Percentiles rank a stretch among this genome's conserved stretches.
Evolutionary conservation across 2,329 filamentous ascomycete genomes (phyloP).

Genomic region (Fusarium drepaniforme): DNA sequence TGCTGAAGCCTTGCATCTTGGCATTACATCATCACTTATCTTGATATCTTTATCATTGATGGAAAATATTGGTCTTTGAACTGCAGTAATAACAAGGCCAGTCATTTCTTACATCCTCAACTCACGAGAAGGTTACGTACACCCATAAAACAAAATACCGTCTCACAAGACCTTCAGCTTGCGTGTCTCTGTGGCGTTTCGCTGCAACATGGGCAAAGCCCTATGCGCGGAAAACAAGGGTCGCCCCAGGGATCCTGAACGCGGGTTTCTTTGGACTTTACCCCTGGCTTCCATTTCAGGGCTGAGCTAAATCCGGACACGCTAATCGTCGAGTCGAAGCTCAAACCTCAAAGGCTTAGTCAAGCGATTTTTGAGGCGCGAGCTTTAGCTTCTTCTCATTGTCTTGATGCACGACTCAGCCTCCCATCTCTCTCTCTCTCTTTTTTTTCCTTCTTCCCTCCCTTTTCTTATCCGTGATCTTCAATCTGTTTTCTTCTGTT

Average conservation of each 20-base stretch:
- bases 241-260: constrained; percentile 1
- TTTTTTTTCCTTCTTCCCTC: not conserved
- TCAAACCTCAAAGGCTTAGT: constrained; percentile 22
- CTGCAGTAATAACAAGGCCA: not conserved
- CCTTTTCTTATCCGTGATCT: not conserved
- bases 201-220: not conserved
- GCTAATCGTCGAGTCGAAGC: constrained; percentile 8
- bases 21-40: not conserved
- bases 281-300: not conserved
- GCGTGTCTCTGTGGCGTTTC: not conserved
- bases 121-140: not conserved
- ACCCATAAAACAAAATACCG: not conserved
- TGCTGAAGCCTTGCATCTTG: not conserved
- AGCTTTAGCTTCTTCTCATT: constrained; percentile 9
- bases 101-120: not conserved
- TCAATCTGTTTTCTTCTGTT: not conserved
- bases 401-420: constrained; percentile 16
- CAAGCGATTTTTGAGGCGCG: constrained; percentile 3
- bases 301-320: constrained; percentile 19
- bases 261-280: not conserved
- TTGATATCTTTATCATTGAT: not conserved
- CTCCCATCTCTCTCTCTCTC: constrained; percentile 11
- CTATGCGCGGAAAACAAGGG: constrained; percentile 1
- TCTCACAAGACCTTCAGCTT: not conserved
- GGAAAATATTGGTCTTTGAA: not conserved